Evolutionary conservation across 2,329 filamentous ascomycete species (phyloP), one percentile per base, ranked within the genome.

Genomic region (Stromatinia cepivora): DNA sequence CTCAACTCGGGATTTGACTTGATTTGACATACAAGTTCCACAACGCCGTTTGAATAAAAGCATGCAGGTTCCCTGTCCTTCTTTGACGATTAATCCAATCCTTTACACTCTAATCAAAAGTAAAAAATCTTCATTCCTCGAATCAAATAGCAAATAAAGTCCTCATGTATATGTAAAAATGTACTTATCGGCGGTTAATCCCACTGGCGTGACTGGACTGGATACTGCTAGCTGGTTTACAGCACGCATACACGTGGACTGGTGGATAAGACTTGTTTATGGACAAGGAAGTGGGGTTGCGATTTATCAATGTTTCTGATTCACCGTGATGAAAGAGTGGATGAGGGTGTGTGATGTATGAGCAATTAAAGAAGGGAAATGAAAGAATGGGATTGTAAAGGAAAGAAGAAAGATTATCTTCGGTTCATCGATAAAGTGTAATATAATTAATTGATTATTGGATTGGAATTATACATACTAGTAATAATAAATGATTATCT

Each of bases 221-320:
- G 52, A 53, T 20, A 54, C 39, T 42, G 15, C 36, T 39, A 56
- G 53, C 10, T 39, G 36, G 36, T 39, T 39, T 36, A 39, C 56
- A 58, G 15, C 56, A 58, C 36, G 56, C 56, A 28, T 59, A 59
- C 56, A 59, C 56, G 56, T 59, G 56, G 56, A 59, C 56, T 15
- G 56, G 56, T 58, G 34, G 56, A 58, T 58, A 58, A 58, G 56
- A 42, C 54, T 57, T 56, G 53, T 58, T 39, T 39, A 39, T 25
- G 36, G 56, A 59, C 45, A 59, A 59, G 56, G n/a, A 45, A 28
- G 56, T 59, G 56, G 56, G 36, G 56, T 42, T 59, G 45, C 13
- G 36, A 59, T n/a, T n/a, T 59, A 45, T 20, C 56, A 45, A 45
- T 59, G 56, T 45, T 36, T 59, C 56, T 10, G 36, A 58, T 58